Evolutionary conservation across 768 basidiomycete species (phyloP).

Genomic region (Hemileccinum impolitum): DNA sequence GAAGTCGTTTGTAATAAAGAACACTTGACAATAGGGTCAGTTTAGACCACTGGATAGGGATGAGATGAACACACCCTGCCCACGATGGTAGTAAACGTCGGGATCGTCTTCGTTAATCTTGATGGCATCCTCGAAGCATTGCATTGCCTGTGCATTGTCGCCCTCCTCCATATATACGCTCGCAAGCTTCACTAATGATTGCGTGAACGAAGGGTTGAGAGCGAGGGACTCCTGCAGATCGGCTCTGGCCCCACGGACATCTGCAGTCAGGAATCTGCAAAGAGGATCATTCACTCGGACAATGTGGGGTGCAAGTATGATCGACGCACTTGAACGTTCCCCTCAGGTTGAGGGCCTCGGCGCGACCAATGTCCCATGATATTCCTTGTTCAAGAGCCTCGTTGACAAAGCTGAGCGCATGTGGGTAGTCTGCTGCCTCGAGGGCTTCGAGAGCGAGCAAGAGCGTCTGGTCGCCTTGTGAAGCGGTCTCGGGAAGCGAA

Average conservation of each 20-base stretch:
- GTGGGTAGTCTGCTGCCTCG: conserved; percentile 77
- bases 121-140: conserved; percentile 89
- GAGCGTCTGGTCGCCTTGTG: conserved; percentile 82
- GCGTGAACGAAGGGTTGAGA: conserved; percentile 67
- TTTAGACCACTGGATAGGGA: not conserved
- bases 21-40: conserved; percentile 45
- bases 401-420: conserved; percentile 74
- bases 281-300: not conserved
- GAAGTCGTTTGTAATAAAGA: conserved; percentile 94
- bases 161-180: conserved; percentile 97
- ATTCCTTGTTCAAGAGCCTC: conserved; percentile 88
- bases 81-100: conserved; percentile 98
- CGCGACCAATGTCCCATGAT: conserved; percentile 68
- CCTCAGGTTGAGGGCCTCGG: conserved; percentile 87
- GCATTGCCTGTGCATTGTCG: conserved; percentile 75
- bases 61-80: conserved; percentile 61
- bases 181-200: conserved; percentile 94
- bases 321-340: conserved; percentile 88
- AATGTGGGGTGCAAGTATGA: not conserved
- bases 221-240: conserved; percentile 79
- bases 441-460: conserved; percentile 79
- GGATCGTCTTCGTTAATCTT: conserved; percentile 79
- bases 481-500: conserved; percentile 66
- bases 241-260: conserved; percentile 75
- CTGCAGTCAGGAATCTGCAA: conserved; percentile 80